Base-by-base conservation (phyloP, 139 green algal species). In the Deuterostichococcus epilithicus region DNA sequence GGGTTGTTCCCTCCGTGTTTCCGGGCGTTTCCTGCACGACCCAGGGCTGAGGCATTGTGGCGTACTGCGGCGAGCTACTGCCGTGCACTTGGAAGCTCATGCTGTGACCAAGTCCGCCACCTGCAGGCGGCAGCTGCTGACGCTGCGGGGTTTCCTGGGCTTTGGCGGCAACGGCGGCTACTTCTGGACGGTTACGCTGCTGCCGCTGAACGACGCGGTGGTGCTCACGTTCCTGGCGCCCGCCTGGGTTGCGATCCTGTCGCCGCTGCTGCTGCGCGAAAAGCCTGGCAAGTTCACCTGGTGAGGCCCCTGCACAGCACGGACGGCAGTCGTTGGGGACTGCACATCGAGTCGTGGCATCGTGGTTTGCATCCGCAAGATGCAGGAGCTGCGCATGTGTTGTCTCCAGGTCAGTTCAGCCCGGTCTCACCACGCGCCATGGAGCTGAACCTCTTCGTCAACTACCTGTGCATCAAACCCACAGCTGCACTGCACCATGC, bases 151-250 rank as follows among this genome's bases (percentile, higher is more conserved):
- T 5, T 60, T 74, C 1, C 79, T 83, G 76, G 79, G 79, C 3
- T 79, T 80, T 65, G 79, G 79, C 20, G 79, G 73, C 36, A 83
- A 80, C 28, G 58, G 52, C 3, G 65, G 65, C 74, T 83, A 83
- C 69, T 67, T 83, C 30, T 80, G 70, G n/a, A 75, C 79, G 20
- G 59, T 83, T n/a, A 73, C 60, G 10, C 59, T 83, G 68, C 78
- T 88, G 73, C 78, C 81, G 10, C 67, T 88, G 76, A 78, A 80
- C 1, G 81, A 88, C 32, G 78, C 81, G 1, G 63, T 77, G 32
- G 84, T 88, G 78, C 79, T 88, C 10, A 78, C 81, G 30, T 88
- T 86, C 73, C 39, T 81, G 25, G 78, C 84, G 0, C 84, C 84
- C 47, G 52, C 86, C 22, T 86, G 81, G 63, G 84, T 80, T 3